Conservation (phyloP, 2,329 filamentous ascomycete genomes). For the Cryphonectria carpinicola region DNA sequence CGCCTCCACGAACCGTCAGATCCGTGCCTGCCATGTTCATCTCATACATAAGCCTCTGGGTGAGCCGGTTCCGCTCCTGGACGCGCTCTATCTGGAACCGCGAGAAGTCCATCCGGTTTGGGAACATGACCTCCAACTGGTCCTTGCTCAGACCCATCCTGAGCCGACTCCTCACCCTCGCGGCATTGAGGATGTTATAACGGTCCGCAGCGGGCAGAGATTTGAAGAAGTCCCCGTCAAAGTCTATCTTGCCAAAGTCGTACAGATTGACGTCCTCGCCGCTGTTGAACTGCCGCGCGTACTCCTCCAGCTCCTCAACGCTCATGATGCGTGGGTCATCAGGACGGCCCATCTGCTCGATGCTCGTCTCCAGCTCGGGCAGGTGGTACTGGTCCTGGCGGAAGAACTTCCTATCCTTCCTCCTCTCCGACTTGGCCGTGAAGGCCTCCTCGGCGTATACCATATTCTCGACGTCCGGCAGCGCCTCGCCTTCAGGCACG, state of each 20-base stretch:
- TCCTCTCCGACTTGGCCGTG: constrained; percentile 76
- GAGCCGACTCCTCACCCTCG: constrained; percentile 81
- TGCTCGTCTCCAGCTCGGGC: constrained; percentile 78
- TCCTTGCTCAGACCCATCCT: constrained; percentile 97
- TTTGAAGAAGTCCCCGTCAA: constrained; percentile 92
- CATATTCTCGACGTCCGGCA: constrained; percentile 70
- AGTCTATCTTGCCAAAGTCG: constrained; percentile 98
- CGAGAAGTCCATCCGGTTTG: constrained; percentile 95
- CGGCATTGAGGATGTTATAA: constrained; percentile 97
- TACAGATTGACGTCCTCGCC: constrained; percentile 92
- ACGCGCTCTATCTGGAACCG: constrained; percentile 96
- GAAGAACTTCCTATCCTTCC: constrained; percentile 75
- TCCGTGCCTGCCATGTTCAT: constrained; percentile 86
- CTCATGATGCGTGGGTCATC: constrained; percentile 98
- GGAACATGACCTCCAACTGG: constrained; percentile 95
- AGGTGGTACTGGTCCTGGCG: constrained; percentile 96
- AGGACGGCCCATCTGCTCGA: constrained; percentile 84
- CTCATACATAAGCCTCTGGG: constrained; percentile 91
- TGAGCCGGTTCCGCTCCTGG: constrained; percentile 88
- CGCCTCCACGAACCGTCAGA: constrained; percentile 66
- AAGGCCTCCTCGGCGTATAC: constrained; percentile 92
- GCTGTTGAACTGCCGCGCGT: constrained; percentile 87
- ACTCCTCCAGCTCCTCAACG: constrained; percentile 89
- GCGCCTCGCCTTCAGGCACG: constrained; percentile 60
- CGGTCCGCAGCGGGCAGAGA: constrained; percentile 87